Evolutionary conservation across 2,329 filamentous ascomycete genomes (phyloP), one percentile per base, ranked within the genome.

Genomic region (Daldinia sp.): DNA sequence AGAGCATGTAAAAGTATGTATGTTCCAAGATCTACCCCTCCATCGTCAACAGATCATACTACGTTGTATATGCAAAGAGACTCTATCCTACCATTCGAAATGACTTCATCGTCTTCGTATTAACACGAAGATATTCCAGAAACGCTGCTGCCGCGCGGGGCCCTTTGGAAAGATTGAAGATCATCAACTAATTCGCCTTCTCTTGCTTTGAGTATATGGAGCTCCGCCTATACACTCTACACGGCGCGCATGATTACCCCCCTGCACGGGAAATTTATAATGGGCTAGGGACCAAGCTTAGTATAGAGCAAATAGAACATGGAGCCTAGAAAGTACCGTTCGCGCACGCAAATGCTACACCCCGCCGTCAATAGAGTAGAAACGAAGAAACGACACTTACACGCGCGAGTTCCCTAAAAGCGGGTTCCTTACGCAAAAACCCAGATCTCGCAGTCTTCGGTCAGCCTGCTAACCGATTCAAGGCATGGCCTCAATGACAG

Each of bases 21-120:
- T 61, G 23, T 61, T 52, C 62, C 56, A 66, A 65, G 65, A 68
- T 68, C 65, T 66, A 65, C 65, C 65, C 65, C 65, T 65, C 65
- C 65, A 61, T 68, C 55, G 45, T 49, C 52, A 41, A 66, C 48
- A 66, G 58, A 68, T 66, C 57, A 63, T 68, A 58, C 62, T 59
- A 67, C 64, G 64, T 67, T 57, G 61, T 59, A 67, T 64, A 57
- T 39, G 43, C 51, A 57, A 34, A 58, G 48, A 51, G 17, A 34
- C 49, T 54, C 49, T 27, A 29, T 37, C 41, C 52, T 54, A 29
- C 55, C 17, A 56, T 35, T 23, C 9, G 43, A 39, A 9, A 68
- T 68, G 65, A 68, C 63, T 39, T 68, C 65, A 68, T 66, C 35
- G 49, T n/a, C 62, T 49, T 54, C 32, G 51, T 53, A 52, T 57